Percentiles rank a stretch among this genome's conserved stretches.
Conservation (phyloP, 225 moss, liverwort and hornwort species). For the Sphagnum contortum region DNA sequence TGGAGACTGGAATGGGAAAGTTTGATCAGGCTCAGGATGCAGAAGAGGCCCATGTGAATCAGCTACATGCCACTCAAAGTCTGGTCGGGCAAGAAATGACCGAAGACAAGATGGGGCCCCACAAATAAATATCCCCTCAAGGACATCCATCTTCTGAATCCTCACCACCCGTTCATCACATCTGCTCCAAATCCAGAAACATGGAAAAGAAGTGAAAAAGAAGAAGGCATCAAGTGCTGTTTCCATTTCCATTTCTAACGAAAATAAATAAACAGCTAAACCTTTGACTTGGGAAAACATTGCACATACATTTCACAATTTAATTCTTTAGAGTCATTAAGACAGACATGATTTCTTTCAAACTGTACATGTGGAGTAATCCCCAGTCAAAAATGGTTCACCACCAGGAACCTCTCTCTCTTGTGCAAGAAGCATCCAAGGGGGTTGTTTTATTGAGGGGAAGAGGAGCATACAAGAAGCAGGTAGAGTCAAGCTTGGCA, state of each 20-base stretch:
- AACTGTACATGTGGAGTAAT: no score
- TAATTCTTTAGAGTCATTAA: no score
- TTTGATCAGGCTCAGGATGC: slow-evolving; percentile 35
- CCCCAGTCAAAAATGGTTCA: no score
- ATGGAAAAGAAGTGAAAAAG: background rate
- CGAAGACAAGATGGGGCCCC: slow-evolving; percentile 89
- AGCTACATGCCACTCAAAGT: slow-evolving; percentile 80
- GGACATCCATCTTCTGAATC: slow-evolving; percentile 88
- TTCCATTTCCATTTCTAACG: background rate
- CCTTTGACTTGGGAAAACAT: no score
- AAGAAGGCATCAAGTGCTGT: background rate
- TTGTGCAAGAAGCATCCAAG: slow-evolving; percentile 1
- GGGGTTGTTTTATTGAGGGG: background rate
- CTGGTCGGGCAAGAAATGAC: slow-evolving; percentile 79
- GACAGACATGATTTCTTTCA: no score
- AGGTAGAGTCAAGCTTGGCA: slow-evolving; percentile 69
- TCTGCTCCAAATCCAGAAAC: slow-evolving; percentile 21
- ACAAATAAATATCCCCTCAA: slow-evolving; percentile 91
- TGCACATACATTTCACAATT: no score
- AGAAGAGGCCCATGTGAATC: slow-evolving; percentile 76
- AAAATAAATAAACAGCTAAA: no score
- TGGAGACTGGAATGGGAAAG: slow-evolving; percentile 10
- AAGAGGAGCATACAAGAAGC: slow-evolving; percentile 59
- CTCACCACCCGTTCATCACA: slow-evolving; percentile 72
- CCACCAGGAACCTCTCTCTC: no score